Base-by-base conservation (phyloP, 169 alveolate species). In the Eimeria necatrix region DNA sequence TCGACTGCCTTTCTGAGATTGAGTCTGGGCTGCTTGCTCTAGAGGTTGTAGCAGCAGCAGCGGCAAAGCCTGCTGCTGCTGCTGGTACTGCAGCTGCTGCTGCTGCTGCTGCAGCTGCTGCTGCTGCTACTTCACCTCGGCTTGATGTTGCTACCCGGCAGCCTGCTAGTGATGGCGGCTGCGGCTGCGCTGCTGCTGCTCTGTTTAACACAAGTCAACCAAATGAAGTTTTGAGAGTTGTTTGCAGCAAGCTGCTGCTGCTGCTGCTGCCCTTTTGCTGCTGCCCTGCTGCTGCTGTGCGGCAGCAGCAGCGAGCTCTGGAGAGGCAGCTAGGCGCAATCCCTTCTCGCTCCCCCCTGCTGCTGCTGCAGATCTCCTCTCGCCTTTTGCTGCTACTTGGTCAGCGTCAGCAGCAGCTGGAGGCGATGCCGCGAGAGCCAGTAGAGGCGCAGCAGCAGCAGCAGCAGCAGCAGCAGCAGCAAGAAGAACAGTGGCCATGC, bases 221-320 rank as follows among this genome's bases (percentile, higher is more conserved):
- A 51, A 9, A 20, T 3, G 10, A 26, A 10, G 73, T 5, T 4
- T 7, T 81, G 51, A 24, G 52, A 24, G 32, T 24, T 53, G 56
- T 81, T 10, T 20, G 73, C 16, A 18, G 32, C 24, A 41, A 24
- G 74, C n/a, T 53, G 90, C 90, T 81, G 70, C 73, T 26, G 90
- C 90, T 81, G 90, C 74, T 81, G 90, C 74, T 81, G 90, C 90
- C 90, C 22, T 81, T 81, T 81, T 81, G 90, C 90, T 81, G 90
- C 90, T 81, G 90, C 74, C 90, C 90, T 81, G 90, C 90, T 53
- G 73, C 90, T 53, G 70, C 90, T 51, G 90, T 81, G 74, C 73
- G 90, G 32, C 90, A 41, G 90, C 90, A 81, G 73, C 90, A 81
- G 52, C n/a, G 90, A 7, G 74, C 49, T 10, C 26, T 81, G 1